Evolutionary conservation across 2,329 filamentous ascomycete species (phyloP).

Genomic region (Ceratocystis alfenasii): DNA sequence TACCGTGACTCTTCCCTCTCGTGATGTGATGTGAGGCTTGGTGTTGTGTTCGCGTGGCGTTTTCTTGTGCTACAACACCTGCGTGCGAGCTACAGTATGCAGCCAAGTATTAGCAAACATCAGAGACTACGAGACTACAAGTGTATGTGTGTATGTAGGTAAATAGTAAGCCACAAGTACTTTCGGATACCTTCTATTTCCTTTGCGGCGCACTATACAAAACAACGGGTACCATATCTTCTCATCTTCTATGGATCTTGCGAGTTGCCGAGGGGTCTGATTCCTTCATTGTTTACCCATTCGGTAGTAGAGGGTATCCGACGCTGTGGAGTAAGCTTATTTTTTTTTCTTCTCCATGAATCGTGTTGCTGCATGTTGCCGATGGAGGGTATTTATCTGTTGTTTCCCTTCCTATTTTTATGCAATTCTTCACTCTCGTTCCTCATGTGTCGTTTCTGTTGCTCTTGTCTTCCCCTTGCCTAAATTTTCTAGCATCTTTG

Average conservation of each 20-base stretch:
- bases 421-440: not conserved
- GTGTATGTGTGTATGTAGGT: too few species aligned
- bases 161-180: not conserved
- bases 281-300: not conserved
- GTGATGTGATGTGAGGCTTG: not conserved
- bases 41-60: not conserved
- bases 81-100: not conserved
- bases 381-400: too few species aligned
- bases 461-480: not conserved
- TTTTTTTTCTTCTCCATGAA: not conserved
- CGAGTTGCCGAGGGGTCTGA: not conserved
- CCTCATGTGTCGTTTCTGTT: not conserved
- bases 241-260: not conserved
- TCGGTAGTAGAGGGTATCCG: not conserved
- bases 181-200: not conserved
- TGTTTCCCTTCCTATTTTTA: not conserved
- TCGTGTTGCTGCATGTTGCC: not conserved
- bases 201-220: not conserved
- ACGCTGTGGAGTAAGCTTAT: not conserved
- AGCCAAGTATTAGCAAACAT: too few species aligned
- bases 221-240: not conserved
- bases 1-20: not conserved
- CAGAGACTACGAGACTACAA: too few species aligned
- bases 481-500: not conserved
- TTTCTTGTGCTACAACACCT: slow-evolving; percentile 1